Conservation (phyloP, 1,284 basidiomycete genomes). For the Malassezia dermatis region DNA sequence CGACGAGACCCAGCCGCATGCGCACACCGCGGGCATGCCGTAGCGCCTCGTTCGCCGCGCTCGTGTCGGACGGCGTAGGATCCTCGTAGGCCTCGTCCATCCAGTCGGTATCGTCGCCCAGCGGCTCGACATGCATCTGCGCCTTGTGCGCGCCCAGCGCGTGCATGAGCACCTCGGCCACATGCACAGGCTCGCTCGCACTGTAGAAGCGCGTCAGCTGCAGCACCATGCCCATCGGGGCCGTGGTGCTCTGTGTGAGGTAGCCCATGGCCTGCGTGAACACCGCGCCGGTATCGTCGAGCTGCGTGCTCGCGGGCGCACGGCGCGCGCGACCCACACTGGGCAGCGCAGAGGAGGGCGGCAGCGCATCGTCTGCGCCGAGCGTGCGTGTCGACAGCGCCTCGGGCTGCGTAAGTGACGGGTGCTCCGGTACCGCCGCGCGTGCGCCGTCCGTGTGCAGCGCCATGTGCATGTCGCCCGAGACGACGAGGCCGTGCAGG, state of each 20-base stretch:
- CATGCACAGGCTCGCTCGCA: constrained; percentile 18
- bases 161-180: constrained; percentile 20
- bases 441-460: constrained; percentile 42
- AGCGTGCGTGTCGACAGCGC: constrained; percentile 21
- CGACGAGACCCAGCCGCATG: constrained; percentile 35
- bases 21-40: constrained; percentile 24
- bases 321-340: constrained; percentile 16
- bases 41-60: background rate
- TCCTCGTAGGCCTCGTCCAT: constrained; percentile 27
- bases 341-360: constrained; percentile 30
- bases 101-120: constrained; percentile 32
- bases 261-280: constrained; percentile 41
- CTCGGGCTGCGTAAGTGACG: constrained; percentile 45
- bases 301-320: constrained; percentile 3
- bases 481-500: constrained; percentile 40
- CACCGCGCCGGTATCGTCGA: constrained; percentile 12
- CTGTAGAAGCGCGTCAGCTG: constrained; percentile 46
- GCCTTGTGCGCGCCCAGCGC: constrained; percentile 27
- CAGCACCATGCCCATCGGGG: constrained; percentile 26
- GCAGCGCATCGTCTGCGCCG: constrained; percentile 18
- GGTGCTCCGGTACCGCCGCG: constrained; percentile 37
- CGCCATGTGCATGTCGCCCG: constrained; percentile 38
- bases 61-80: constrained; percentile 3
- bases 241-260: constrained; percentile 17
- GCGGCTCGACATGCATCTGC: constrained; percentile 24